Evolutionary conservation across 2,329 filamentous ascomycete species (phyloP).

Genomic region (Neopestalotiopsis clavispora): DNA sequence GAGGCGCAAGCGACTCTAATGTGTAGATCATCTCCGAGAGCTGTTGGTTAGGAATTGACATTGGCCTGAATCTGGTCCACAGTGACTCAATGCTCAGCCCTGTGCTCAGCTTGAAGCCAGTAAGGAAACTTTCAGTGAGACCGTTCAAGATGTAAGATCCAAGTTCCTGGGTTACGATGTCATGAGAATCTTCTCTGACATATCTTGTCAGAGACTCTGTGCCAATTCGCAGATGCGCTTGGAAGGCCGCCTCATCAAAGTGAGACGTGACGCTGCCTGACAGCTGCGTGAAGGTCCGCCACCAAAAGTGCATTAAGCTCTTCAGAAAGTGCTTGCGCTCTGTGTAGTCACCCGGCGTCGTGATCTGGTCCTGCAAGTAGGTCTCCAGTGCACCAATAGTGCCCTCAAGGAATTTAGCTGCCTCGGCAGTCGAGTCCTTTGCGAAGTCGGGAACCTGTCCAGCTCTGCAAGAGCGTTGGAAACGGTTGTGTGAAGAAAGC

Average conservation of each 20-base stretch:
- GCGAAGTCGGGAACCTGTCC: slow-evolving; percentile 59
- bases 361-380: slow-evolving; percentile 45
- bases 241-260: slow-evolving; percentile 69
- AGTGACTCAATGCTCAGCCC: slow-evolving; percentile 81
- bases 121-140: slow-evolving; percentile 64
- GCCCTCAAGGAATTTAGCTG: slow-evolving; percentile 55
- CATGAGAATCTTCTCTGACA: slow-evolving; percentile 25
- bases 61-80: slow-evolving; percentile 75
- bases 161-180: slow-evolving; percentile 41
- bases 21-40: slow-evolving; percentile 52
- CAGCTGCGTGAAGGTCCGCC: slow-evolving; percentile 55
- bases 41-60: slow-evolving; percentile 52
- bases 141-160: slow-evolving; percentile 43
- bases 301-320: slow-evolving; percentile 57
- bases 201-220: slow-evolving; percentile 46
- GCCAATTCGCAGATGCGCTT: slow-evolving; percentile 63
- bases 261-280: slow-evolving; percentile 30
- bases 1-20: slow-evolving; percentile 59
- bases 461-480: slow-evolving; percentile 64
- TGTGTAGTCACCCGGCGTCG: slow-evolving; percentile 35
- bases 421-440: slow-evolving; percentile 64
- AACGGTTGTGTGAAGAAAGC: slow-evolving; percentile 53
- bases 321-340: slow-evolving; percentile 41
- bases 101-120: slow-evolving; percentile 73
- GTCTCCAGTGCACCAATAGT: slow-evolving; percentile 46